These are phyloP conservation scores for Pestalotiopsis sp. DNA, from an alignment of 2,329 filamentous ascomycete species.

Conservation along the genomic window DNA sequence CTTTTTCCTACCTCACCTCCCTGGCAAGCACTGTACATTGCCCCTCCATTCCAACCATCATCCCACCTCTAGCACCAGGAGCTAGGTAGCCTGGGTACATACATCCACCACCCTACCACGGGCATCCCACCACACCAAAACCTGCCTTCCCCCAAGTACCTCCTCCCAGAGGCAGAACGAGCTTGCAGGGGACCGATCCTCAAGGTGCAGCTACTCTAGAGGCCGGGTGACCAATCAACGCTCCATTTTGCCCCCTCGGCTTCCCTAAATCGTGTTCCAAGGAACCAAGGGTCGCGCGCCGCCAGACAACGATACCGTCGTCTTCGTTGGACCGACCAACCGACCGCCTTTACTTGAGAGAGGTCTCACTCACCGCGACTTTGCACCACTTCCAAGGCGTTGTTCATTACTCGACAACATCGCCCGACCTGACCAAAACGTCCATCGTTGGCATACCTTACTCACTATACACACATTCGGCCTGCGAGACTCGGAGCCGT, in stretches of 20 bases:
- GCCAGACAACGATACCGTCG: not conserved
- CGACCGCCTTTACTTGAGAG: slow-evolving; percentile 9
- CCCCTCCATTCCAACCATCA: slow-evolving; percentile 1
- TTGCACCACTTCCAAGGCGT: not conserved
- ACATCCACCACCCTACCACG: not conserved
- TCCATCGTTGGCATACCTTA: not conserved
- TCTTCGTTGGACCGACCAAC: not conserved
- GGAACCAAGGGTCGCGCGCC: slow-evolving; percentile 11
- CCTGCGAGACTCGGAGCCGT: slow-evolving; percentile 6
- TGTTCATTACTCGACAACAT: not conserved
- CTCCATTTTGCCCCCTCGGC: slow-evolving; percentile 6
- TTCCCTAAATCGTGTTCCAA: slow-evolving; percentile 14
- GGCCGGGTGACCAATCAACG: slow-evolving; percentile 12
- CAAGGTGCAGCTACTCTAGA: slow-evolving; percentile 3
- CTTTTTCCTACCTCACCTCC: not conserved
- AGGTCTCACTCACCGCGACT: slow-evolving; percentile 13
- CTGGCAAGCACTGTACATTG: not conserved
- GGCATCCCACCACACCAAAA: not conserved
- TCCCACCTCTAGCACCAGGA: not conserved
- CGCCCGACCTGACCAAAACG: not conserved
- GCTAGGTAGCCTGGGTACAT: not conserved
- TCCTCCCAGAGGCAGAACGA: not conserved
- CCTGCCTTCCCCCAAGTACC: not conserved
- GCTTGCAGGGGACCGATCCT: slow-evolving; percentile 5
- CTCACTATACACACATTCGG: not conserved